phyloP scores from a whole-genome alignment of 2,329 filamentous ascomycete genomes.

The Monosporascus ibericus region DNA sequence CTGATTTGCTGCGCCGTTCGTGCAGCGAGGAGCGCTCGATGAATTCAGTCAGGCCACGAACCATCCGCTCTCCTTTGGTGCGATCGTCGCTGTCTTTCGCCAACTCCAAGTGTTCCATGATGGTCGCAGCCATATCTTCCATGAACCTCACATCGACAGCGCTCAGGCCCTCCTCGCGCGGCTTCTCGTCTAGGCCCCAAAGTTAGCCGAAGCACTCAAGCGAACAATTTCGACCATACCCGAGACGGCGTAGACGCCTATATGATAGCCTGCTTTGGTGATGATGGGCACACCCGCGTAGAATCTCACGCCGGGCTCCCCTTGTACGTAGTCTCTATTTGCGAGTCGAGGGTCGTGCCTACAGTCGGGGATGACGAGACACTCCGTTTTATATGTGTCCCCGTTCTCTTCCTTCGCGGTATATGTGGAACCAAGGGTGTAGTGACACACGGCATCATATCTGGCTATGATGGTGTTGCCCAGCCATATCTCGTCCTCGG shows the following conservation, averaged over 20 bases:
- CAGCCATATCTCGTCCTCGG: constrained; percentile 19
- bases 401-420: constrained; percentile 11
- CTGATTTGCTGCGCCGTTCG: not conserved
- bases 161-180: constrained; percentile 40
- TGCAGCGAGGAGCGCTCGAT: constrained; percentile 40
- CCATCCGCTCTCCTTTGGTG: constrained; percentile 47
- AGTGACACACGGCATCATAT: constrained; percentile 15
- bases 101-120: constrained; percentile 57
- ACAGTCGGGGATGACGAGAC: constrained; percentile 25
- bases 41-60: constrained; percentile 47
- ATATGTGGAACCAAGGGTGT: constrained; percentile 8
- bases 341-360: constrained; percentile 27
- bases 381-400: constrained; percentile 11
- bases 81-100: constrained; percentile 45
- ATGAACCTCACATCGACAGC: constrained; percentile 46
- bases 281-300: constrained; percentile 50
- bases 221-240: constrained; percentile 17
- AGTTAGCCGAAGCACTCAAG: not conserved
- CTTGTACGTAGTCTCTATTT: constrained; percentile 25
- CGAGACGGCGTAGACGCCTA: constrained; percentile 55
- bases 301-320: constrained; percentile 28
- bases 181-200: constrained; percentile 37
- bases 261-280: constrained; percentile 45
- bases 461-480: constrained; percentile 15
- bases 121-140: constrained; percentile 47